Evolutionary conservation across 2,329 filamentous ascomycete genomes (phyloP), one percentile per base, ranked within the genome.

Genomic region (Fusarium palustre): DNA sequence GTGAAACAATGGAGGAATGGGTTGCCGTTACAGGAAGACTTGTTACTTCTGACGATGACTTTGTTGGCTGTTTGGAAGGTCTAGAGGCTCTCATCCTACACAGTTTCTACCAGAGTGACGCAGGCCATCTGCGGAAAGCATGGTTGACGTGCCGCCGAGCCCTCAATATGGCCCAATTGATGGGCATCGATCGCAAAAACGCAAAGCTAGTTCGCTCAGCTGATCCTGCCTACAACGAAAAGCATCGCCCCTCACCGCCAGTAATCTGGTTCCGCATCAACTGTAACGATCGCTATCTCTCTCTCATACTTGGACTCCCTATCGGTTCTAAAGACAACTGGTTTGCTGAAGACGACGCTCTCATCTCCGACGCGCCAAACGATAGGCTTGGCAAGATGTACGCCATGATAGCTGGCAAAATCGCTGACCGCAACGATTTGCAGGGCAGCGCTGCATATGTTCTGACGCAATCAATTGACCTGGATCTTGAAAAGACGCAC

Each of bases 121-220:
- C 79, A 1, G 87, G 87, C 1, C 86, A 86, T 45, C 76, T 87
- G 3, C 82, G 86, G 24, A 84, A 85, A 45, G 79, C 85, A 4
- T 89, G 86, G 86, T 74, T 89, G 24, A 80, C 78, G 9, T 81
- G 80, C 24, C 83, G 86, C 1, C 79, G 85, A 7, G 84, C 84
- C 7, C 75, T 88, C 34, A 81, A 79, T 46, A 77, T 87, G 36
- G 85, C 81, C 0, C 85, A 87, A 70, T 80, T 85, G 31, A 82
- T 87, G 77, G 83, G 85, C 6, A 76, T 85, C 16, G 80, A 84
- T 61, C 76, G 77, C n/a, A 76, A 76, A 52, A 69, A 52, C 0
- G 34, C 69, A 28, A 69, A 66, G 36, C 70, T 82, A 4, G 77
- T 80, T 49, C 82, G 80, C 2, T 81, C 80, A 2, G 70, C 70